Base-by-base conservation (phyloP, 495 filamentous ascomycete species). In the Sabuloglossum arenarium region DNA sequence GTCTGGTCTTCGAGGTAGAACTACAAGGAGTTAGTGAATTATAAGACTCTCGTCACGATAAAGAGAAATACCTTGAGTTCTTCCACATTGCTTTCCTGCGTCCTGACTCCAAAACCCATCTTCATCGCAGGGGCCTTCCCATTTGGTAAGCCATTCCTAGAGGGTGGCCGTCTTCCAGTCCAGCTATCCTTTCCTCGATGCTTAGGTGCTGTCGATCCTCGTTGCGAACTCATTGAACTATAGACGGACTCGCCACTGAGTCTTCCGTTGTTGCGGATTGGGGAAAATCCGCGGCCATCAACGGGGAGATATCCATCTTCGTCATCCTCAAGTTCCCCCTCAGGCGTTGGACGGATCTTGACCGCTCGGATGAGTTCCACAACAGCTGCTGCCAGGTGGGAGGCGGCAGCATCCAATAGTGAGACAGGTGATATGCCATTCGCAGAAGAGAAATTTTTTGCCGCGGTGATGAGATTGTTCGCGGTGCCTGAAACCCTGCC, bases 401-500 rank as follows among this genome's bases (percentile, higher is more conserved):
- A 90, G n/a, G 89, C 90, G 9, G 91, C 91, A 11, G 91, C 91
- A 69, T 98, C 91, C 16, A 98, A 72, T 23, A 98, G 69, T 1
- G 86, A 93, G n/a, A 98, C 84, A 1, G 93, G 91, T 3, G 86
- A 89, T n/a, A 98, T 73, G 19, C 91, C 91, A 31, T 74, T 78
- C 0, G 86, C 80, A 23, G 71, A 72, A 34, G 85, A 81, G 66
- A 89, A 94, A 62, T 93, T 94, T 71, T 90, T 94, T 23, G 84
- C 82, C 3, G 89, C 88, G 14, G 88, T 97, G 59, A 95, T 94
- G 57, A 97, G 70, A 61, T 94, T 94, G 73, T 97, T 98, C 28
- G 91, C 86, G 12, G 91, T 94, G 5, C 83, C 85, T 24, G 86
- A 90, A 12, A 96, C 81, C 9, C 82, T 78, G 1, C 76, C 74